Conservation (phyloP, 1,139 yeast genomes). For the Yamadazyma conglobata region DNA sequence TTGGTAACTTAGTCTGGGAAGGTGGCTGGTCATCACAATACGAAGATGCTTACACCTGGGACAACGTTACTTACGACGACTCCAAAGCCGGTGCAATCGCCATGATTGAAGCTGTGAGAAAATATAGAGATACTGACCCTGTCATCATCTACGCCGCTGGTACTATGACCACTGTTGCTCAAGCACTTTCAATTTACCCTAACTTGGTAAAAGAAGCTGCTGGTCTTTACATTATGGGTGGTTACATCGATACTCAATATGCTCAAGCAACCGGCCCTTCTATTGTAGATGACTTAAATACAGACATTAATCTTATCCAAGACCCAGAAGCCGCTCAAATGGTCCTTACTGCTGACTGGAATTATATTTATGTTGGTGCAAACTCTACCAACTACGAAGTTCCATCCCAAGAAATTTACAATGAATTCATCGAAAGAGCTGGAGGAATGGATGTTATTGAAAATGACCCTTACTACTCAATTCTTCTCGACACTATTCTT, state of each 20-base stretch:
- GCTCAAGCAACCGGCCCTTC: constrained; percentile 30
- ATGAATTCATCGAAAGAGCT: constrained; percentile 27
- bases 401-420: constrained; percentile 36
- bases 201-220: constrained; percentile 33
- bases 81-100: constrained; percentile 33
- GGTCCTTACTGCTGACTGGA: constrained; percentile 36
- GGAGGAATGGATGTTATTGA: constrained; percentile 23
- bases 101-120: constrained; percentile 33
- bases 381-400: constrained; percentile 37
- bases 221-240: constrained; percentile 41
- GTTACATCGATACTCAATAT: constrained; percentile 36
- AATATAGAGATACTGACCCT: constrained; percentile 24
- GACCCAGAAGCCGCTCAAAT: constrained; percentile 46
- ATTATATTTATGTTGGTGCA: constrained; percentile 32
- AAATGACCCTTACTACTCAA: constrained; percentile 21
- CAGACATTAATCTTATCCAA: constrained; percentile 39
- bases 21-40: constrained; percentile 34
- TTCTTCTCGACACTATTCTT: constrained; percentile 22
- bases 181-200: constrained; percentile 37
- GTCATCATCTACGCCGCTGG: constrained; percentile 38
- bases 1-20: constrained; percentile 40
- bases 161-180: constrained; percentile 41
- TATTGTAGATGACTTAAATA: constrained; percentile 29
- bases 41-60: constrained; percentile 26
- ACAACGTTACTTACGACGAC: constrained; percentile 24